A percentile compares a stretch with the other conserved stretches of the same genome.
Evolutionary conservation across 345 rosid species (phyloP).

Genomic region (Pistacia vera): DNA sequence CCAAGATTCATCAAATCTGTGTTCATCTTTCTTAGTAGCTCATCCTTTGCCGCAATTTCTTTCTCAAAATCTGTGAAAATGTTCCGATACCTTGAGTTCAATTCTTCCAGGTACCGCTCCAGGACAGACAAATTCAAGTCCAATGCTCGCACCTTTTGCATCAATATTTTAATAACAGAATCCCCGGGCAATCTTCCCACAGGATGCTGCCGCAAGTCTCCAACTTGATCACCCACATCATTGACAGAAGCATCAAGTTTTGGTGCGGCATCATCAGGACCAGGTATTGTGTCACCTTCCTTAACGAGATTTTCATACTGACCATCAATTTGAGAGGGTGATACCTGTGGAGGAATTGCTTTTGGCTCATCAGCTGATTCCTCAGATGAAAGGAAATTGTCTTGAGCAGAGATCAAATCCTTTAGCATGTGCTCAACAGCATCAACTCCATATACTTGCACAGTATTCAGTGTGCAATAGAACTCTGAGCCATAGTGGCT

Average conservation of each 20-base stretch:
- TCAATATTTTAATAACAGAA: conserved; percentile 52
- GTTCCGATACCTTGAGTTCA: conserved; percentile 45
- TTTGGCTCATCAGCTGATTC: conserved; percentile 25
- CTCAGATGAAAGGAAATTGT: conserved; percentile 13
- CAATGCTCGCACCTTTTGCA: conserved; percentile 57
- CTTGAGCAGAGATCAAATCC: conserved; percentile 55
- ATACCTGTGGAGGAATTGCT: conserved; percentile 9
- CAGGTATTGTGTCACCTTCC: conserved; percentile 19
- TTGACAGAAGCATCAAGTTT: conserved; percentile 26
- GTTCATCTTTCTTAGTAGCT: conserved; percentile 34
- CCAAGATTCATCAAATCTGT: conserved; percentile 34
- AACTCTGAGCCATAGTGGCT: conserved; percentile 61
- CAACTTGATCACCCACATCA: conserved; percentile 31
- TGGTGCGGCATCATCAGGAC: conserved; percentile 18
- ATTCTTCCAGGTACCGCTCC: conserved; percentile 55
- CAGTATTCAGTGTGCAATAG: conserved; percentile 52
- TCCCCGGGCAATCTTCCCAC: conserved; percentile 54
- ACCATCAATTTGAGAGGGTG: conserved; percentile 23
- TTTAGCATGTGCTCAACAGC: conserved; percentile 63
- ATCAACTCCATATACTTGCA: conserved; percentile 61
- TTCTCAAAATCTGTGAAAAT: conserved; percentile 47
- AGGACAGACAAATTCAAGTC: conserved; percentile 50
- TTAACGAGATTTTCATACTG: conserved; percentile 20
- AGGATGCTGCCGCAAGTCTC: conserved; percentile 43
- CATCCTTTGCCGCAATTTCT: conserved; percentile 40